A percentile compares a stretch with the other conserved stretches of the same genome.
phyloP scores from a whole-genome alignment of 2,329 filamentous ascomycete species.

The Colletotrichum tamarilloi region DNA sequence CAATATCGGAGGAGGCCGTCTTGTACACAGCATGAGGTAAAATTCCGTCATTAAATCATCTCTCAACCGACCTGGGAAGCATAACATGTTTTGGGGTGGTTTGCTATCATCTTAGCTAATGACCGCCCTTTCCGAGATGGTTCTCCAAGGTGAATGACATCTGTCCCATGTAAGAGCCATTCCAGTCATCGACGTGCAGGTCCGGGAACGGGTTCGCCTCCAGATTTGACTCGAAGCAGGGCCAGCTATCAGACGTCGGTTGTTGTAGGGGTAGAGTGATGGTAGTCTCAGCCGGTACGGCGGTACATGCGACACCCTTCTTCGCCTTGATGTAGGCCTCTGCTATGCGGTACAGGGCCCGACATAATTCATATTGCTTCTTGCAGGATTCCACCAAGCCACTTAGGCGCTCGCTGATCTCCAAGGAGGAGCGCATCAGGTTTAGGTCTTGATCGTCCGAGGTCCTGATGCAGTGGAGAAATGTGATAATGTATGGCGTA shows the following conservation, averaged over 20 bases:
- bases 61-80: too few relatives aligned
- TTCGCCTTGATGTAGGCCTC: constrained; percentile 27
- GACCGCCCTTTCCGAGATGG: not conserved
- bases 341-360: constrained; percentile 19
- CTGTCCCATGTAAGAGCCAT: constrained; percentile 3
- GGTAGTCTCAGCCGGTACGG: not conserved
- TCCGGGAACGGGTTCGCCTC: not conserved
- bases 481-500: constrained; percentile 38
- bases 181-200: constrained; percentile 10
- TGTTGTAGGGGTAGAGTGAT: constrained; percentile 12
- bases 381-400: constrained; percentile 19
- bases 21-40: too few relatives aligned
- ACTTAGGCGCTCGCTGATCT: constrained; percentile 19
- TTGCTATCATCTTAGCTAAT: not conserved
- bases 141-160: constrained; percentile 27
- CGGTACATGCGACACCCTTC: not conserved
- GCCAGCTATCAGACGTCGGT: not conserved
- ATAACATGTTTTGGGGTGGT: too few relatives aligned
- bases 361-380: constrained; percentile 15
- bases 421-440: constrained; percentile 4
- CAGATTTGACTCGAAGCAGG: not conserved
- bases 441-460: constrained; percentile 28
- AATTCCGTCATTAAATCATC: too few relatives aligned
- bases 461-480: constrained; percentile 36
- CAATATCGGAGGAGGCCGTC: too few relatives aligned